Evolutionary conservation across 768 basidiomycete genomes (phyloP).

Genomic region (Suillus ampliporus): DNA sequence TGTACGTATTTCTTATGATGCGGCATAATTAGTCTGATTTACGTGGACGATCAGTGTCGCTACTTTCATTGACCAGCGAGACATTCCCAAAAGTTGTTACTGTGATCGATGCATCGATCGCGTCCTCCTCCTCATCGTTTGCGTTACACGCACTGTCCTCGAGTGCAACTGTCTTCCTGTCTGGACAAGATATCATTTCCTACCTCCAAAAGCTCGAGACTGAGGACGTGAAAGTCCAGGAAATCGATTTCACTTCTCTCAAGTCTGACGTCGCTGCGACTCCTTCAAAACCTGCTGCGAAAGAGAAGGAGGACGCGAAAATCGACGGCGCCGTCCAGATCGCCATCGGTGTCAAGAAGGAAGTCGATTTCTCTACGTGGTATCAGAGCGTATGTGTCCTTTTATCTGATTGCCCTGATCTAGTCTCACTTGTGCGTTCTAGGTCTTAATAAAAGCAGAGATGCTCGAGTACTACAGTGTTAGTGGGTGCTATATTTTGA

Average conservation of each 20-base stretch:
- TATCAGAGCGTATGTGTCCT: constrained; percentile 81
- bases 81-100: constrained; percentile 75
- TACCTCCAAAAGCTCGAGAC: constrained; percentile 79
- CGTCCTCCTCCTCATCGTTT: constrained; percentile 58
- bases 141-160: constrained; percentile 81
- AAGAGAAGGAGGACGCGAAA: constrained; percentile 77
- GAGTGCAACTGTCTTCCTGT: constrained; percentile 74
- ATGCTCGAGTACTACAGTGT: constrained; percentile 99
- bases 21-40: not conserved
- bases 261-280: constrained; percentile 49
- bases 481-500: constrained; percentile 98
- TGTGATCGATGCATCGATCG: constrained; percentile 80
- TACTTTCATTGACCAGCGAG: constrained; percentile 68
- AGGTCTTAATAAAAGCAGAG: constrained; percentile 98
- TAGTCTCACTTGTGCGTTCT: constrained; percentile 22
- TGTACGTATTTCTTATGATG: constrained; percentile 53
- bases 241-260: constrained; percentile 73
- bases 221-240: constrained; percentile 64
- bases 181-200: constrained; percentile 72
- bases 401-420: constrained; percentile 1
- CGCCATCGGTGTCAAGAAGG: constrained; percentile 94
- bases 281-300: constrained; percentile 42
- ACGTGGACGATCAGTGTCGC: constrained; percentile 64
- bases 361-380: constrained; percentile 93
- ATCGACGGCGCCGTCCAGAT: constrained; percentile 91